Percentiles rank a stretch among this genome's conserved stretches.
Evolutionary conservation across 2,329 filamentous ascomycete genomes (phyloP).

Genomic region (Ceratocystis eucalypticola): DNA sequence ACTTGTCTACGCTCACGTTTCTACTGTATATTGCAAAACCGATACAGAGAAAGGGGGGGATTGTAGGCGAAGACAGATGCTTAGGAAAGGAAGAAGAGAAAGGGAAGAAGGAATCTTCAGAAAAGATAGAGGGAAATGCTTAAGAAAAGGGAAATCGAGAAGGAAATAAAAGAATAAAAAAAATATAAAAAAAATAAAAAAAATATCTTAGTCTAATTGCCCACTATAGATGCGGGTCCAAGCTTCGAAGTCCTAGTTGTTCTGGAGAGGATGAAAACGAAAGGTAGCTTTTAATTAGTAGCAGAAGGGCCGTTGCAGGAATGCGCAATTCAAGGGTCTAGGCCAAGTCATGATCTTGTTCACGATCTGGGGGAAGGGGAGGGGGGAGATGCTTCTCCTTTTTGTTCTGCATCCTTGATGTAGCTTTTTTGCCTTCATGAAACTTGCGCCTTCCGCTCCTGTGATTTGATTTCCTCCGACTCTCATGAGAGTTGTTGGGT

Average conservation of each 20-base stretch:
- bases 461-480: no score
- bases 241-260: neutral
- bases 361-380: neutral
- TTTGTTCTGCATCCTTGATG: neutral
- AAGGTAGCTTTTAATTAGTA: neutral
- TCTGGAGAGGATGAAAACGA: no score
- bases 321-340: neutral
- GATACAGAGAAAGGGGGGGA: slow-evolving; percentile 15
- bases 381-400: neutral
- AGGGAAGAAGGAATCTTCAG: slow-evolving; percentile 8
- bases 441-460: no score
- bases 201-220: neutral
- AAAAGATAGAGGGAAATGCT: neutral
- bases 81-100: slow-evolving; percentile 6
- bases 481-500: no score
- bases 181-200: neutral
- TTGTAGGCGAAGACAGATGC: slow-evolving; percentile 11
- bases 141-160: neutral
- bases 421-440: neutral
- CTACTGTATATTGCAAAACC: slow-evolving; percentile 19
- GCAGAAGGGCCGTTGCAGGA: slow-evolving; percentile 4
- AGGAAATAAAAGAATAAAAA: neutral
- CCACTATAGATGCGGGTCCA: slow-evolving; percentile 3
- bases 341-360: neutral
- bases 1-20: slow-evolving; percentile 9